Base-by-base conservation (phyloP, 306 rosid species). In the Psophocarpus tetragonolobus region DNA sequence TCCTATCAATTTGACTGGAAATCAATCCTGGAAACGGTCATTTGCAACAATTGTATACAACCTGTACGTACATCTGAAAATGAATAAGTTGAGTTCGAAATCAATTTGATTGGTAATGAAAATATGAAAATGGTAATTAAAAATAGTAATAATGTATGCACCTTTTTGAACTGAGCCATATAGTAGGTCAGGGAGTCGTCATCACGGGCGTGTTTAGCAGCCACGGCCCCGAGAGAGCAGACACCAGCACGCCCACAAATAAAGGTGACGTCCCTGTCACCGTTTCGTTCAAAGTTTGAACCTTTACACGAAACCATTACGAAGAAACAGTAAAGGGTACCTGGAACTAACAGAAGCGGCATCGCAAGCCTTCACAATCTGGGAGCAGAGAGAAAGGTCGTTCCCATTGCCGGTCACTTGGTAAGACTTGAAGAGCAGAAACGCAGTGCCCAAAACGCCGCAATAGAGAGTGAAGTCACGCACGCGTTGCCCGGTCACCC, bases 201-300 rank as follows among this genome's bases (percentile, higher is more conserved):
- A 77, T 90, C 90, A 5, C 89, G 87, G 1, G 20, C 74, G 57
- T 74, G 81, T 72, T 90, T 92, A 7, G 93, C 96, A 53, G 69
- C 82, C 32, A 90, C 95, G 67, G 93, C 97, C 5, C 95, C 97
- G 81, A 92, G 89, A 33, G 90, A 90, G 54, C 90, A 90, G 54
- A 92, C 88, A 65, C 95, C 93, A 30, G 89, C 91, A 60, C 93
- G 92, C 53, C 97, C 97, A 70, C 93, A 90, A 44, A 92, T 75
- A 45, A 92, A 90, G 29, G 88, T 87, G 10, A 85, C 92, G 56
- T 85, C 90, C 87, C 95, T 92, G 76, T 45, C 71, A 85, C 27
- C 69, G 69, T 60, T 69, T 71, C 69, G 77, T 23, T 21, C 53
- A 77, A 81, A 68, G 60, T 27, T 4, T 48, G 72, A 75, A 68